phyloP scores from a whole-genome alignment of 495 filamentous ascomycete genomes.

The Bacidia gigantensis region DNA sequence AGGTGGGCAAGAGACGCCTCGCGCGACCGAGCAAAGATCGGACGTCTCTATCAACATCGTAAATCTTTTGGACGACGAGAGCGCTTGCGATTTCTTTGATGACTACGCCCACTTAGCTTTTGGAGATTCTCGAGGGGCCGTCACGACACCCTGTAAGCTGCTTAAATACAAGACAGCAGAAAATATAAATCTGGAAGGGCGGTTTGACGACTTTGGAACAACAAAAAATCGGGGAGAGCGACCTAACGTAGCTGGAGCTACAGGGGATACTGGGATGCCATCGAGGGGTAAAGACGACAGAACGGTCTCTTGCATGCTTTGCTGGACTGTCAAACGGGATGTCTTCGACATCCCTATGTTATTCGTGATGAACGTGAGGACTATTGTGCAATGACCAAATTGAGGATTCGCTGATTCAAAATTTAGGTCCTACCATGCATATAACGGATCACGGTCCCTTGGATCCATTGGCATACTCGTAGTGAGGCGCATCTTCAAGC shows the following conservation, averaged over 20 bases:
- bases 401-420: background rate
- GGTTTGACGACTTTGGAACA: constrained; percentile 25
- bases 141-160: constrained; percentile 71
- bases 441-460: constrained; percentile 8
- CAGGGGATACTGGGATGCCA: constrained; percentile 61
- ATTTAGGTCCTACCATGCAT: constrained; percentile 18
- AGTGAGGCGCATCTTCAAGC: background rate
- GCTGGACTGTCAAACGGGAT: constrained; percentile 92
- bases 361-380: constrained; percentile 89
- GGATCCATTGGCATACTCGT: background rate
- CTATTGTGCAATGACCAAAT: background rate
- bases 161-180: constrained; percentile 66
- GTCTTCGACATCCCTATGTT: constrained; percentile 98
- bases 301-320: constrained; percentile 86
- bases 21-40: constrained; percentile 18
- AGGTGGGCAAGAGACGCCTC: constrained; percentile 37
- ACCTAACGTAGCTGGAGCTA: constrained; percentile 15
- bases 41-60: constrained; percentile 63
- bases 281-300: constrained; percentile 71
- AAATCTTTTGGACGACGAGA: constrained; percentile 86
- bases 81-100: constrained; percentile 87
- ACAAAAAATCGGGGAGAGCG: constrained; percentile 16
- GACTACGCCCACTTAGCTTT: constrained; percentile 88
- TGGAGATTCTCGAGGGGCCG: constrained; percentile 69
- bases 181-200: constrained; percentile 17